Conservation (phyloP, 257 asterid genomes). For the Solanum rostratum region DNA sequence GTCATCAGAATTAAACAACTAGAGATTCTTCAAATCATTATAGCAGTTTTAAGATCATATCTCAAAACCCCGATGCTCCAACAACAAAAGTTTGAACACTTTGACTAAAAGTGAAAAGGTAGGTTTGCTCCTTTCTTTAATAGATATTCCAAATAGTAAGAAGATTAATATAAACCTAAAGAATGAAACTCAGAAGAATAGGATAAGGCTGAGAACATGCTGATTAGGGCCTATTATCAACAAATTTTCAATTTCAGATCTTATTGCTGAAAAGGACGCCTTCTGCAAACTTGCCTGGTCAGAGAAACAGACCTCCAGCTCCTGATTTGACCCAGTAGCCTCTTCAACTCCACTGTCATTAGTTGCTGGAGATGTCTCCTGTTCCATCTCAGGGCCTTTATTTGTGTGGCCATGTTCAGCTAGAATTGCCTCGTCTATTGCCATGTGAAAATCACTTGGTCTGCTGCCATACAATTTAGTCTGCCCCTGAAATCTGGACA, state of each 20-base stretch:
- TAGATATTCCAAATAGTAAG: not conserved
- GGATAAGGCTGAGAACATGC: not conserved
- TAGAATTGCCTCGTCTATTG: conserved; percentile 82
- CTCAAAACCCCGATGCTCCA: not conserved
- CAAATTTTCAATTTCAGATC: not conserved
- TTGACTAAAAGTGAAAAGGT: not conserved
- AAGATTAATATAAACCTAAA: not conserved
- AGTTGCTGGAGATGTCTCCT: conserved; percentile 22
- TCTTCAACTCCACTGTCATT: conserved; percentile 43
- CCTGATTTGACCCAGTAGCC: conserved; percentile 74
- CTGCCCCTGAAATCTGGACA: conserved; percentile 82
- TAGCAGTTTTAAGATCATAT: not conserved
- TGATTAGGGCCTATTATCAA: not conserved
- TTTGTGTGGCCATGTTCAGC: conserved; percentile 43
- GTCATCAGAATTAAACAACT: not conserved
- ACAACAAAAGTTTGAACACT: not conserved
- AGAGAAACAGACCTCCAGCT: conserved; percentile 29
- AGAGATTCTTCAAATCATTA: not conserved
- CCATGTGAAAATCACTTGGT: conserved; percentile 56
- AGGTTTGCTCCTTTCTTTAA: not conserved
- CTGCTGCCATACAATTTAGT: conserved; percentile 88
- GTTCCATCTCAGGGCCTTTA: conserved; percentile 23
- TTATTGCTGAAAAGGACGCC: not conserved
- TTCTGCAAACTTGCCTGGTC: conserved; percentile 51
- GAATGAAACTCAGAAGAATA: not conserved